Evolutionary conservation across 2,329 filamentous ascomycete species (phyloP), one percentile per base, ranked within the genome.

Genomic region (Aotearoamyces nothofagi): DNA sequence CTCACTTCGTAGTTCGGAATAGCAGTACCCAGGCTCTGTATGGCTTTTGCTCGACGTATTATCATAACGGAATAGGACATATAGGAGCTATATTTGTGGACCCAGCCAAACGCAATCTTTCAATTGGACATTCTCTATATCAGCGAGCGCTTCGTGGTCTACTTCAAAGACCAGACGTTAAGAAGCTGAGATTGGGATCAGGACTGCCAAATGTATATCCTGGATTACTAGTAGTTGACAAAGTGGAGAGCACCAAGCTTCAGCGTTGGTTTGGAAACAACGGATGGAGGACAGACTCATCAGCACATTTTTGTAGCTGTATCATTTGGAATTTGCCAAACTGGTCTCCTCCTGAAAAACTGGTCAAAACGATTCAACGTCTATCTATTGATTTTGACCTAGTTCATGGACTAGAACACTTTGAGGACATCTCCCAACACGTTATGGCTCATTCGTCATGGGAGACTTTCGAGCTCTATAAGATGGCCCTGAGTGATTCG

Each of bases 1-100:
- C 74, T 1, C 86, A 96, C 50, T 92, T 87, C 46, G 84, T 94
- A 6, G 86, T 96, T 17, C 71, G 86, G 12, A 96, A 94, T 49
- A 92, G 81, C 55, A 92, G 80, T 50, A 96, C 86, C 0, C 78
- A 83, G 37, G 81, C 81, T 0, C 57, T 96, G 0, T 94, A 93
- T 46, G 86, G 86, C 2, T 96, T 94, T 52, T 87, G 80, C 45
- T 78, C 84, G 0, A 92, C 84, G 0, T 94, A 92, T 48, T 84
- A 71, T 48, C 72, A 79, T 45, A 71, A 71, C 22, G 56, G 56
- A 2, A 36, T 63, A 58, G n/a, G 74, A 3, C 76, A 83, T 11
- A 72, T 96, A 28, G 84, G 79, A 1, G 73, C 81, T 3, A 63
- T 96, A n/a, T 78, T 94, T 36, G 87, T 96, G 20, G 86, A 94